Evolutionary conservation across 2,329 filamentous ascomycete species (phyloP), one percentile per base, ranked within the genome.

Genomic region (Trichothecium sympodiale): DNA sequence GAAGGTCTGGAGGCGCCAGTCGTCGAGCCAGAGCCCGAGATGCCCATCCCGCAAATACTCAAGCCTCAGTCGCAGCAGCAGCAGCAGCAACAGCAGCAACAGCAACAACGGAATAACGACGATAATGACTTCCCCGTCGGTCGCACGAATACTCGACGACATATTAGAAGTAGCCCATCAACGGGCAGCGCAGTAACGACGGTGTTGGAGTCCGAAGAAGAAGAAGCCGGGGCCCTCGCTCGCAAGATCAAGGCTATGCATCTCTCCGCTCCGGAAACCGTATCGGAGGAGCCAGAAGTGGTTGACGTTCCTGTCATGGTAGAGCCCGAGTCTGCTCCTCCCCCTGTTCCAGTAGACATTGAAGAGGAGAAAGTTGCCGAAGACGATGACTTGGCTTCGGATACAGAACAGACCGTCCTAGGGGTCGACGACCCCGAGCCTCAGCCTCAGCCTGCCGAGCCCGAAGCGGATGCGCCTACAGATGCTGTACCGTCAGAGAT

Each of bases 151-250:
- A 89, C 85, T 5, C 78, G 88, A 52, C 73, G 86, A 43, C 86
- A 94, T 55, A 80, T 76, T 45, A 70, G 85, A 48, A 83, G 84
- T 54, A 88, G 80, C 43, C 82, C 83, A 17, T 89, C 83, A 12
- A 80, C 82, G 12, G 80, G 83, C 33, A 85, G 80, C 36, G 73
- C 80, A 4, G 82, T 94, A 15, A 77, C 79, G 2, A 91, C 85
- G 0, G 86, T 94, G 12, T 71, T 85, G 26, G 86, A 94, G 53
- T 77, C 85, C 34, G 79, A 83, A 37, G 86, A 93, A 48, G 87
- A 94, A 41, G 76, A 82, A 14, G 47, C 60, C 14, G 57, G 61
- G 3, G 61, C 65, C 17, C 55, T 71, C 16, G 57, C 64, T 15
- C 59, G 59, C 37, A 68, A 57, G 44, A 46, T 76, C 33, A 62